Base-by-base conservation (phyloP, 768 basidiomycete genomes). In the Leccinellum rugosiceps region DNA sequence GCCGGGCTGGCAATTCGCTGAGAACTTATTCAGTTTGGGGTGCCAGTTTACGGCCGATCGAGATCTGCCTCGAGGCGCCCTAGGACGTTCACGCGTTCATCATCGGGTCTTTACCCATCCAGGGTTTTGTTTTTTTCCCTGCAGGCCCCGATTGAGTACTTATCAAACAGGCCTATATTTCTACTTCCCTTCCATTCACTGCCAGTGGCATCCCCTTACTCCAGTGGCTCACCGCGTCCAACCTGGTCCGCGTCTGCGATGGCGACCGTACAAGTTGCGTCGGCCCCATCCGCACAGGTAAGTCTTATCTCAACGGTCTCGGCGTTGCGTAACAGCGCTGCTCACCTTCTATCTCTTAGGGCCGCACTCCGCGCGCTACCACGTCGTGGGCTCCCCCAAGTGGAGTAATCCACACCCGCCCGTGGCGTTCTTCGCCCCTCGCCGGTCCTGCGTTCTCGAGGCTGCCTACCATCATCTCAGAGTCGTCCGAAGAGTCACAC, bases 361-460 rank as follows among this genome's bases (percentile, higher is more conserved):
- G 17, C 44, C 68, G 68, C 60, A 28, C 59, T 48, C 26, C 31
- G 26, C 67, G 67, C 48, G 46, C 57, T 23, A 10, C 53, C 28
- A 11, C 58, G 23, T 11, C 57, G 4, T 60, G 57, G 56, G 31
- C 56, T 17, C 58, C 57, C 15, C 43, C 62, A 14, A 38, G 38
- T n/a, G 57, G 53, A 13, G 17, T 47, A 11, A 47, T 55, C 25
- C 56, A 63, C 6, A 58, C 72, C 8, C 72, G 70, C 3, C 70
- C 70, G 4, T 55, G 66, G 57, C 70, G 70, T 14, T 72, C 70
- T 13, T 72, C 70, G 0, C 70, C 70, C 0, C 70, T 72, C 41
- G 63, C 71, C 0, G 51, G 69, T 1, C 63, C 62, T 31, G 69
- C 25, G 3, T 63, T 71, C 15, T 71, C 68, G 9, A 71, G 59